phyloP scores from a whole-genome alignment of 768 basidiomycete genomes.

The Scleroderma citrinum region DNA sequence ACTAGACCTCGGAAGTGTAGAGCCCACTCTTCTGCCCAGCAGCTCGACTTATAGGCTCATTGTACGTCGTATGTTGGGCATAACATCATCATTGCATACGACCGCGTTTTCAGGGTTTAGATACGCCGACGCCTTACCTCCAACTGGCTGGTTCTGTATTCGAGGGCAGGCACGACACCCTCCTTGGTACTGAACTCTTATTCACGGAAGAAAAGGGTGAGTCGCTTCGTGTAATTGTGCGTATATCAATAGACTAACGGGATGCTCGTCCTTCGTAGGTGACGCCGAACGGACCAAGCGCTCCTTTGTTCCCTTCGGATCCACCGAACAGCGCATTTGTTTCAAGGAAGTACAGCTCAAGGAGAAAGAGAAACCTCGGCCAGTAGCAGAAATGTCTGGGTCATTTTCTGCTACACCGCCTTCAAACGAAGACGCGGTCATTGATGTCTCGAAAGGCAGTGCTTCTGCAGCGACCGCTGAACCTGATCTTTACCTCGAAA shows the following conservation, averaged over 20 bases:
- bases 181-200: slow-evolving; percentile 72
- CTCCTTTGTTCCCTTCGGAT: slow-evolving; percentile 49
- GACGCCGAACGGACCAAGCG: slow-evolving; percentile 44
- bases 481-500: slow-evolving; percentile 1
- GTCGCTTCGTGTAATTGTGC: neutral
- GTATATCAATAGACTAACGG: slow-evolving; percentile 2
- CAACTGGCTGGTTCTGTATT: slow-evolving; percentile 74
- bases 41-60: slow-evolving; percentile 68
- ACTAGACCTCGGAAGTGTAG: slow-evolving; percentile 63
- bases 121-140: slow-evolving; percentile 70
- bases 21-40: slow-evolving; percentile 71
- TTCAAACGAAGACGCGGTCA: slow-evolving; percentile 15
- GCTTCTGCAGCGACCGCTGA: neutral
- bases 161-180: slow-evolving; percentile 58
- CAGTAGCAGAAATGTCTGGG: slow-evolving; percentile 3
- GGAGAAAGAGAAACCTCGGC: slow-evolving; percentile 29
- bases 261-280: slow-evolving; percentile 24
- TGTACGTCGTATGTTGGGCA: slow-evolving; percentile 35
- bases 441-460: slow-evolving; percentile 4
- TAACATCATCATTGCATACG: neutral
- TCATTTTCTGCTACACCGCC: neutral
- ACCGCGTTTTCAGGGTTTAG: slow-evolving; percentile 49
- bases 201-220: slow-evolving; percentile 66
- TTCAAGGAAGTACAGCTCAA: slow-evolving; percentile 66
- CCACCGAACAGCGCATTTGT: slow-evolving; percentile 61